These are phyloP conservation scores for Arxiozyma slooffiae DNA, from an alignment of 1,139 yeast species.

Conservation along the genomic window DNA sequence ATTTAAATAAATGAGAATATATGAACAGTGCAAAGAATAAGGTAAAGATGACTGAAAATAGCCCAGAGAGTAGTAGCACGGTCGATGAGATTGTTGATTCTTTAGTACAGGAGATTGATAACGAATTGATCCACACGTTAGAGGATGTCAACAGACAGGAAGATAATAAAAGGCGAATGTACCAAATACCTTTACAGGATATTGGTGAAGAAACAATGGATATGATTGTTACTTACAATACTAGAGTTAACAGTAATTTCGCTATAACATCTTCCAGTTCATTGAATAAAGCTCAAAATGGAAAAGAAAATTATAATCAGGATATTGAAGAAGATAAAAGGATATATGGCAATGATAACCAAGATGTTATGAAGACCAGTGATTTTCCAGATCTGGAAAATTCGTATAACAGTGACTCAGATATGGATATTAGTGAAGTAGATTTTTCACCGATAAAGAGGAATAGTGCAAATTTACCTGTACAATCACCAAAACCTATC, in stretches of 20 bases:
- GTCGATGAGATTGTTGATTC: constrained; percentile 17
- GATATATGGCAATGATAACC: background rate
- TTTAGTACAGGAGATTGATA: constrained; percentile 22
- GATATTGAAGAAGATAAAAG: background rate
- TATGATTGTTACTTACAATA: constrained; percentile 22
- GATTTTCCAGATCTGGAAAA: background rate
- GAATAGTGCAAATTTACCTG: background rate
- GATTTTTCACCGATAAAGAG: background rate
- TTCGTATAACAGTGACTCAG: background rate
- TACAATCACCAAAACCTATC: background rate
- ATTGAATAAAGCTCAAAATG: background rate
- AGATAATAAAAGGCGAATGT: background rate
- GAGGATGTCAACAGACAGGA: constrained; percentile 2
- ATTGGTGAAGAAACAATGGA: constrained; percentile 29
- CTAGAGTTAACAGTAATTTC: constrained; percentile 9
- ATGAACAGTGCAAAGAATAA: too few relatives aligned
- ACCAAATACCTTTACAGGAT: constrained; percentile 20
- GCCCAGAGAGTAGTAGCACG: background rate
- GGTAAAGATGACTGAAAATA: background rate
- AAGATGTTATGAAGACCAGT: background rate
- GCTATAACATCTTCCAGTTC: background rate
- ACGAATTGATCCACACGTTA: constrained; percentile 15
- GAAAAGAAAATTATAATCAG: background rate
- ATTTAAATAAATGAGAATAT: too few relatives aligned
- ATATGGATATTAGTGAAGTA: constrained; percentile 1